These are phyloP conservation scores for Porpolomopsis calyptriformis DNA, from an alignment of 768 basidiomycete species.

Conservation along the genomic window DNA sequence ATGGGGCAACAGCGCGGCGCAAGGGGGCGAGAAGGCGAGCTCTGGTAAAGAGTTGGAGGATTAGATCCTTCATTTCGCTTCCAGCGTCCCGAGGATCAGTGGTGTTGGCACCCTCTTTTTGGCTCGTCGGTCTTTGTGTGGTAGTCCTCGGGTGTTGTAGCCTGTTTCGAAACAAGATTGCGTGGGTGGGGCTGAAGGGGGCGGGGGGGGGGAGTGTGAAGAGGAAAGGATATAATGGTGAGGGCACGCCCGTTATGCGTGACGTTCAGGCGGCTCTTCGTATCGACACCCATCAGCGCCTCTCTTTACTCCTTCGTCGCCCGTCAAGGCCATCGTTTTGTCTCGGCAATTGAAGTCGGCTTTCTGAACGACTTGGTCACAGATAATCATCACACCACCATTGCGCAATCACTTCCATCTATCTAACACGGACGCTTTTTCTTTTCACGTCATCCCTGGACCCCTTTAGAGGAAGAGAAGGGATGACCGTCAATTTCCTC, in stretches of 20 bases:
- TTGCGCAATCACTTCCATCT: conserved; percentile 20
- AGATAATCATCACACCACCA: conserved; percentile 14
- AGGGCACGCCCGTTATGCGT: conserved; percentile 34
- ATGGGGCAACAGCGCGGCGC: conserved; percentile 35
- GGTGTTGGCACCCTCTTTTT: conserved; percentile 25
- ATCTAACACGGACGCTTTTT: conserved; percentile 69
- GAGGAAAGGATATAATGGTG: conserved; percentile 21
- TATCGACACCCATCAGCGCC: conserved; percentile 15
- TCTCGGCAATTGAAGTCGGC: conserved; percentile 1
- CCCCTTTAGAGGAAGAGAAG: conserved; percentile 9
- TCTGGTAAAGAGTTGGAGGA: conserved; percentile 38
- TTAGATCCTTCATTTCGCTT: conserved; percentile 22
- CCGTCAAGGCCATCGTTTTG: background rate
- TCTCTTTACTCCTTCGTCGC: background rate
- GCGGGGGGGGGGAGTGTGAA: conserved; percentile 18
- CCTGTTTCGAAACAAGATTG: conserved; percentile 12
- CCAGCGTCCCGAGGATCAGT: conserved; percentile 36
- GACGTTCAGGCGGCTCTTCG: conserved; percentile 16
- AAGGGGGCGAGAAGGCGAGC: conserved; percentile 40
- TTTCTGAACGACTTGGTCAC: conserved; percentile 7
- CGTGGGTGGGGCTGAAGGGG: conserved; percentile 8
- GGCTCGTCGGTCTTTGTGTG: conserved; percentile 14
- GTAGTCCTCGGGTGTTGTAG: background rate
- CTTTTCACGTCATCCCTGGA: conserved; percentile 35
- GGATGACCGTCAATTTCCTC: conserved; percentile 22